Base-by-base conservation (phyloP, 345 rosid species). In the Lumnitzera racemosa region DNA sequence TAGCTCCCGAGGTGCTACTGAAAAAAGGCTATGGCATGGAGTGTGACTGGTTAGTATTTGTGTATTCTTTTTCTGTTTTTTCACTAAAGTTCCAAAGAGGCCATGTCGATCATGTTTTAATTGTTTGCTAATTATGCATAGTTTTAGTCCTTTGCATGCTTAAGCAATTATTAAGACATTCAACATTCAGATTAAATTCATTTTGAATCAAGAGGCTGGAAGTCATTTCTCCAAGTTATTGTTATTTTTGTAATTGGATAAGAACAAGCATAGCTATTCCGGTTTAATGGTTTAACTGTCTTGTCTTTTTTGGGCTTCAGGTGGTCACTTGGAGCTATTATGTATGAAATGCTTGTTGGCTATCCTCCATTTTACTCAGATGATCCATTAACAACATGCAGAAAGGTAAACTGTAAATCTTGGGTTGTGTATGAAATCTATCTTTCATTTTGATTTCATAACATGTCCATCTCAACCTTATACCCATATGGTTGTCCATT, bases 11-110 rank as follows among this genome's bases (percentile, higher is more conserved):
- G 80, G 95, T 91, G 47, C 80, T 91, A 63, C 73, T 88, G 73
- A 91, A 91, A 91, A 91, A 88, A 75, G 98, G 96, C 75, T 91
- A 91, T 75, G 96, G 98, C 86, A 85, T 83, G 90, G 98, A 91
- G 71, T 91, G 98, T 74, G 98, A 91, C 76, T 91, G 98, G 98
- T 89, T 61, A 80, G 95, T 79, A 53, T 61, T n/a, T 27, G 65
- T 41, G 60, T 63, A 58, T 49, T 25, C 47, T 36, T 48, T 12
- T 55, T 55, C 10, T 59, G 29, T 69, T 56, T 49, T 23, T 24
- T 53, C 62, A 52, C 68, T 51, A 23, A 16, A 46, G 43, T 48
- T 63, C 57, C 65, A 47, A 31, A 23, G 43, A 15, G 47, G 15
- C 47, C 17, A 56, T 25, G 55, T 20, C 27, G 51, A 59, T 10